Base-by-base conservation (phyloP, 106 monocot species). In the Acorus calamus region DNA sequence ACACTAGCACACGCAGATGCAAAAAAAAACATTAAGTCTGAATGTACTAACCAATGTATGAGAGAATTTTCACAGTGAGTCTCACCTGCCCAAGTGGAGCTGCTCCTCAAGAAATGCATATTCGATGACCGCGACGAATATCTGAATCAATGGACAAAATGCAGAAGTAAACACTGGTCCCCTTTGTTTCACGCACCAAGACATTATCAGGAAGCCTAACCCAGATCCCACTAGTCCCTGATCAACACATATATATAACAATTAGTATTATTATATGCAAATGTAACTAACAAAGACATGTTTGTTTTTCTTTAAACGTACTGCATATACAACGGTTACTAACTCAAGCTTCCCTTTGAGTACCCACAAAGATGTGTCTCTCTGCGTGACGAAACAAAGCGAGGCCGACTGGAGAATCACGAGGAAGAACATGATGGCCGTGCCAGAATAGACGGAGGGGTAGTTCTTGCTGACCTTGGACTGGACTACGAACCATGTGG, bases 81-180 rank as follows among this genome's bases (percentile, higher is more conserved):
- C 5, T 3, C 73, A 89, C 93, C 85, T 93, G 72, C 93, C 93
- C 44, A 94, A 77, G 54, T 83, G 66, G 49, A 94, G 78, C 44
- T 56, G 83, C 57, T 84, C 89, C 51, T 76, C 69, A 46, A 94
- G 77, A 47, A 86, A 3, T 9, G 64, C 60, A 63, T 79, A 74
- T 46, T 84, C 89, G 12, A 84, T 68, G 46, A 62, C 62, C 10
- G 89, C 89, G 11, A 81, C 93, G 11, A 84, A 55, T n/a, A 94
- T 73, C 53, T 89, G 86, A 4, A 80, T 69, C 2, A 94, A 64
- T 10, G 93, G 93, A 14, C 61, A 83, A 67, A 94, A 94, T 49
- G 89, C 76, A 8, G 83, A 55, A 0, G 89, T 83, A 59, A 94
- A 94, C 41, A 94, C 86, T 3, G 93, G 86, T 3, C 93, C 93